Base-by-base conservation (phyloP, 139 green algal species). In the Zygnema circumcarinatum region DNA sequence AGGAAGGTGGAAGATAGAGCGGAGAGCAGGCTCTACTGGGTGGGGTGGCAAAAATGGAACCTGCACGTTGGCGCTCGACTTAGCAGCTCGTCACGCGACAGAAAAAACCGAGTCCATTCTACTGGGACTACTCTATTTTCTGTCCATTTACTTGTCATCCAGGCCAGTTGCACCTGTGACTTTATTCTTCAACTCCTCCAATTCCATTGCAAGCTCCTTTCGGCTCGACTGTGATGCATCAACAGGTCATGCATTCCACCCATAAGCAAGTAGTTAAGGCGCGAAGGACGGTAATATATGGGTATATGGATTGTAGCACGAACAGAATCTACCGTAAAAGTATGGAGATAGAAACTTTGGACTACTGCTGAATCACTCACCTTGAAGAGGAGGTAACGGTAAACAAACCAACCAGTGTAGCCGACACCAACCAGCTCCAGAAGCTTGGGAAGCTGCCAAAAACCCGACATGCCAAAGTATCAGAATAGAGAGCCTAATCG, bases 301-400 rank as follows among this genome's bases (percentile, higher is more conserved):
- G n/a, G n/a, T n/a, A n/a, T n/a, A n/a, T n/a, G n/a, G n/a, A n/a
- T n/a, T n/a, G n/a, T n/a, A n/a, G n/a, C n/a, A n/a, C n/a, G n/a
- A n/a, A n/a, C n/a, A n/a, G n/a, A n/a, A n/a, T n/a, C n/a, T n/a
- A n/a, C n/a, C n/a, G n/a, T n/a, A n/a, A n/a, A n/a, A n/a, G n/a
- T n/a, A n/a, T n/a, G n/a, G n/a, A n/a, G n/a, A n/a, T n/a, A n/a
- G n/a, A n/a, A n/a, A n/a, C n/a, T n/a, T n/a, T n/a, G n/a, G n/a
- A n/a, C n/a, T n/a, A n/a, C n/a, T n/a, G n/a, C n/a, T n/a, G n/a
- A n/a, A n/a, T n/a, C n/a, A 83, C 56, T 67, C 39, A 96, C 94
- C 95, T 98, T 98, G 94, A 98, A 99, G 1, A 99, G 95, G 83
- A 99, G 93, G 94, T 99, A 99, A 76, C 96, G 91, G 94, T 99